These are phyloP conservation scores for Artomyces pyxidatus DNA, from an alignment of 768 basidiomycete genomes.

Conservation along the genomic window DNA sequence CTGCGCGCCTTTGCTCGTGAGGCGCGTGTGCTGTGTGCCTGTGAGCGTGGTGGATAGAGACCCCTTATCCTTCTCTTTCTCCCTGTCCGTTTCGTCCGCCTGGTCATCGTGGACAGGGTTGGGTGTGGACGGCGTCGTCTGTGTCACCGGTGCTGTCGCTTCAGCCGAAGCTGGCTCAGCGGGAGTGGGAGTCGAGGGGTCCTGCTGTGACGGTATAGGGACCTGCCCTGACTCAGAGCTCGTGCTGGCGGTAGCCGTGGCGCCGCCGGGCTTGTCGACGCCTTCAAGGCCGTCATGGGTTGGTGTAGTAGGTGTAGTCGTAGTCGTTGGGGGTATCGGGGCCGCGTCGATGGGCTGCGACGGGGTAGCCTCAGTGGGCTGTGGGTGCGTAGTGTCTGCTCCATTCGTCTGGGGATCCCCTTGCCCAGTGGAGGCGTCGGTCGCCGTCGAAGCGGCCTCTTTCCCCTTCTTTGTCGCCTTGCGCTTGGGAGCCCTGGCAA, in stretches of 20 bases:
- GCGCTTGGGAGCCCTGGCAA: slow-evolving; percentile 11
- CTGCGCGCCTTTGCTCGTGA: slow-evolving; percentile 22
- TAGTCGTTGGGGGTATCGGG: not conserved
- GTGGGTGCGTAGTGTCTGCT: not conserved
- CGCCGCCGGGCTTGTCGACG: slow-evolving; percentile 14
- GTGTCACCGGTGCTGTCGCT: slow-evolving; percentile 11
- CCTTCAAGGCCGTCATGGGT: slow-evolving; percentile 9
- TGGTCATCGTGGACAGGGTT: slow-evolving; percentile 25
- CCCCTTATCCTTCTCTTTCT: slow-evolving; percentile 39
- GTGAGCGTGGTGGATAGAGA: slow-evolving; percentile 36
- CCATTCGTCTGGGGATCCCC: not conserved
- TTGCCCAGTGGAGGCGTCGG: not conserved
- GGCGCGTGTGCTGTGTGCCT: slow-evolving; percentile 31
- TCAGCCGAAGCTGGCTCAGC: slow-evolving; percentile 5
- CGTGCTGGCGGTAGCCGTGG: slow-evolving; percentile 1
- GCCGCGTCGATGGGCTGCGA: not conserved
- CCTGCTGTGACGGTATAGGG: slow-evolving; percentile 13
- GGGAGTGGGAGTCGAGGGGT: not conserved
- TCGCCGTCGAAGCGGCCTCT: not conserved
- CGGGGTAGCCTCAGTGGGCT: not conserved
- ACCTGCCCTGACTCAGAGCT: slow-evolving; percentile 19
- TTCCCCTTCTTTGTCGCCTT: slow-evolving; percentile 9
- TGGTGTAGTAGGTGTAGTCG: slow-evolving; percentile 1
- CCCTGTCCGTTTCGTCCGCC: slow-evolving; percentile 28
- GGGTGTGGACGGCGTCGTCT: slow-evolving; percentile 15